Evolutionary conservation across 331 rosid species (phyloP), one percentile per base, ranked within the genome.

Genomic region (Acacia pycnantha): DNA sequence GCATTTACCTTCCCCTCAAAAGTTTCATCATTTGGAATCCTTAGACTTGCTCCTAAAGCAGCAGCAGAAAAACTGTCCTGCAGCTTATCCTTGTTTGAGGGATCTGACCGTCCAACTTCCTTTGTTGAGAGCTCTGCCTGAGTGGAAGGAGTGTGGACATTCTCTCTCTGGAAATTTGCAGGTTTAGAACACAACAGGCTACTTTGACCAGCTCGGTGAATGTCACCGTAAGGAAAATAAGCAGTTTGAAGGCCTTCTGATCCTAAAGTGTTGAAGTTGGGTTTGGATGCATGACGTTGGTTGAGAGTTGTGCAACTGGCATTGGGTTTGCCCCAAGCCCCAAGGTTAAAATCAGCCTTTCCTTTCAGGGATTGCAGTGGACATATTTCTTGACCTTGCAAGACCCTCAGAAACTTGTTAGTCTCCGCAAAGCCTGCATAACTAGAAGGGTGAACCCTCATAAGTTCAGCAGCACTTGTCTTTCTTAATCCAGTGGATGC

Each of bases 331-430:
- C 89, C 95, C 98, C 97, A 92, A 86, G 86, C 86, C 65, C 93
- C 90, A 43, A 83, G 82, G 86, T 53, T 86, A 71, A 85, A 69
- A 76, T 89, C 94, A 75, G 88, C 78, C 87, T 90, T 90, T 81
- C 91, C 92, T 24, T 93, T 79, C 77, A 88, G 86, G 62, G 97
- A 89, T 77, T 93, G 92, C 86, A 91, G 73, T 68, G 92, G 95
- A 88, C 90, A 89, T 82, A 91, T 90, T 95, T 95, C 98, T 95
- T 95, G 98, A 95, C 98, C 97, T 92, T 95, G 98, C 98, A 92
- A 95, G 97, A 95, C 98, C 97, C 86, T 93, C 14, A 91, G 94
- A 85, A 90, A 88, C 87, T 91, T 85, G 27, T 86, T 89, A 61
- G 94, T 78, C 83, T 95, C 98, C 76, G 76, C 84, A 79, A 91